Evolutionary conservation across 2,329 filamentous ascomycete species (phyloP), one percentile per base, ranked within the genome.

Genomic region (Ophiostoma populinum): DNA sequence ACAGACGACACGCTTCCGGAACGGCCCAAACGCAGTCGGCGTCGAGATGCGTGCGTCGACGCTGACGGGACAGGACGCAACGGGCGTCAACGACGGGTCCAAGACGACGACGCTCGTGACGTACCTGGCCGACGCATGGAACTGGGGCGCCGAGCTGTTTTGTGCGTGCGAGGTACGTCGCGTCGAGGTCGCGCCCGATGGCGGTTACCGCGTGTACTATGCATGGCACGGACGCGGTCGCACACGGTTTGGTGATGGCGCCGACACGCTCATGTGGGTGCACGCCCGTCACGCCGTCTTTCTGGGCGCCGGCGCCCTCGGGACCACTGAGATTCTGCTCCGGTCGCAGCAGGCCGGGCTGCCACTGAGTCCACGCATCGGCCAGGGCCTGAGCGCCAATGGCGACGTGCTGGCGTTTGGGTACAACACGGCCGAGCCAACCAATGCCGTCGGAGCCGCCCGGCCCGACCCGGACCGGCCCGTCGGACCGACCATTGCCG

Each of bases 91-190:
- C 43, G 75, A 80, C 48, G 71, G 71, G 2, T 76, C 70, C 20
- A 79, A 78, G 51, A 76, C 64, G 13, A 74, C 67, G 9, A 76
- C 69, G 0, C 56, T 73, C 2, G 70, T 75, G 24, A 80, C 74
- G 1, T 80, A 80, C 45, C 55, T 80, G 7, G 62, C 69, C 7
- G 75, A 80, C 49, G 73, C 75, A 2, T 79, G 73, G 74, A 75
- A 77, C 45, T 75, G 72, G 70, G 75, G 74, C 7, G 70, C 75
- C 10, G 73, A 80, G 46, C 68, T 80, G 51, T 80, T 80, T 42
- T 80, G 75, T 50, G 65, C 73, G 44, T 73, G 71, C 40, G 72
- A 80, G 49, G 75, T 78, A 2, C 59, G 68, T 29, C 67, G 76
- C 45, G 57, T 80, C 34, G 62, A 67, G 37, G 65, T 70, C 47